Percentiles rank a stretch among this genome's conserved stretches.
phyloP scores from a whole-genome alignment of 768 basidiomycete species.

The Phlebiopsis gigantea region DNA sequence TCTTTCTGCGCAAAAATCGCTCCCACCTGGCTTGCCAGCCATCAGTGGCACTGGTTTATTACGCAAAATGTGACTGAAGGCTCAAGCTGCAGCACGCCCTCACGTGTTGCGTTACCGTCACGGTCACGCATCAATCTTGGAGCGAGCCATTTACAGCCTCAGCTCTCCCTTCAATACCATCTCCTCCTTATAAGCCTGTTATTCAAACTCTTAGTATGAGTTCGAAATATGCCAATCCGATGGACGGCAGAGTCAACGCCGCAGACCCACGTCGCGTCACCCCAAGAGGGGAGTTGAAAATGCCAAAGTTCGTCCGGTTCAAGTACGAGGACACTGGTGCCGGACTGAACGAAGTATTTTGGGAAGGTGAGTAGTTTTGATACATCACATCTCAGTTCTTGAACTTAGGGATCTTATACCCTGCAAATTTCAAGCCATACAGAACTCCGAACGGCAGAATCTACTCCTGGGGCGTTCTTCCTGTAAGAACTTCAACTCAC shows the following conservation, averaged over 20 bases:
- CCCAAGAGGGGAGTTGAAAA: constrained; percentile 1
- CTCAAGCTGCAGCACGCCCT: no score
- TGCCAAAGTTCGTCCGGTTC: constrained; percentile 9
- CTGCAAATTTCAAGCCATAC: neutral
- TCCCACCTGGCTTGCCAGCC: no score
- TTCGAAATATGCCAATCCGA: no score
- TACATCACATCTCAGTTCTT: neutral
- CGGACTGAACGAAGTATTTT: constrained; percentile 6
- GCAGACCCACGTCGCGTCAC: constrained; percentile 2
- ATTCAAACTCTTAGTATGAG: no score
- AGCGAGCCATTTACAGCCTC: no score
- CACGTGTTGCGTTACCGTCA: no score
- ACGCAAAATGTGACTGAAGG: no score
- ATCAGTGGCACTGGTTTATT: no score
- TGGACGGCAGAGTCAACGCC: neutral
- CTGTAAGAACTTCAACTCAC: neutral
- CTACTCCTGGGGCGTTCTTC: constrained; percentile 8
- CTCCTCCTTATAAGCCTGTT: no score
- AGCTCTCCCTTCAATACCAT: no score
- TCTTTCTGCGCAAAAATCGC: no score
- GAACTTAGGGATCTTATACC: neutral
- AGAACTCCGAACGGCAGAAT: neutral
- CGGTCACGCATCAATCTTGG: no score
- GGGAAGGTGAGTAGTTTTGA: constrained; percentile 4
- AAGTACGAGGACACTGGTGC: neutral